Conservation (phyloP, 805 yeast genomes). For the Yarrowia sp. region DNA sequence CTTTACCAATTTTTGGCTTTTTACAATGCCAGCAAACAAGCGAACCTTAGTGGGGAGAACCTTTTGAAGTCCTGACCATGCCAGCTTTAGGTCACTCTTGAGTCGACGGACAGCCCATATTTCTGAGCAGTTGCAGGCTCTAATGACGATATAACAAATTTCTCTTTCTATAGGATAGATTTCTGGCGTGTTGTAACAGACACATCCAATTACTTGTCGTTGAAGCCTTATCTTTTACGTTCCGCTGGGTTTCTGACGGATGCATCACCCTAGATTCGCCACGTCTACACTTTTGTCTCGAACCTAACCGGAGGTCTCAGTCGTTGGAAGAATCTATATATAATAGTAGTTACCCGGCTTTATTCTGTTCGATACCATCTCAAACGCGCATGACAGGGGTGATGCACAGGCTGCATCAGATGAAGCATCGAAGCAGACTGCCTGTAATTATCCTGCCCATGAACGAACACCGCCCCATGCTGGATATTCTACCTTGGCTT, state of each 20-base stretch:
- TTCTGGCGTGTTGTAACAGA: too few species aligned
- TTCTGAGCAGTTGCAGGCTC: neutral
- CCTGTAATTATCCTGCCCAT: neutral
- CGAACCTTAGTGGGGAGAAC: neutral
- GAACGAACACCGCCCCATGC: neutral
- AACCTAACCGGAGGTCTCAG: neutral
- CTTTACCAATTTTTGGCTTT: constrained; percentile 11
- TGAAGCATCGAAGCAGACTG: neutral
- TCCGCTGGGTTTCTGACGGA: neutral
- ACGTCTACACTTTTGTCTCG: constrained; percentile 16
- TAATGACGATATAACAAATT: too few species aligned
- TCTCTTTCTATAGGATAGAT: too few species aligned
- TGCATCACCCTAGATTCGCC: constrained; percentile 1
- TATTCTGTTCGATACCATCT: neutral
- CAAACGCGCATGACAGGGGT: constrained; percentile 16
- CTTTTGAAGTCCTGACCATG: neutral
- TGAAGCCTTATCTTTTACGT: neutral
- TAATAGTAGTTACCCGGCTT: constrained; percentile 18
- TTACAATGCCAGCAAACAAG: constrained; percentile 19
- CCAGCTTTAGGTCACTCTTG: neutral
- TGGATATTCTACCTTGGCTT: neutral
- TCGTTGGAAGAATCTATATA: neutral
- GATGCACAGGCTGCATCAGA: neutral
- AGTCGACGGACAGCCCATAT: neutral
- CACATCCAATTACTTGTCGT: too few species aligned